phyloP scores from a whole-genome alignment of 495 filamentous ascomycete species.

The Penicillium roqueforti region DNA sequence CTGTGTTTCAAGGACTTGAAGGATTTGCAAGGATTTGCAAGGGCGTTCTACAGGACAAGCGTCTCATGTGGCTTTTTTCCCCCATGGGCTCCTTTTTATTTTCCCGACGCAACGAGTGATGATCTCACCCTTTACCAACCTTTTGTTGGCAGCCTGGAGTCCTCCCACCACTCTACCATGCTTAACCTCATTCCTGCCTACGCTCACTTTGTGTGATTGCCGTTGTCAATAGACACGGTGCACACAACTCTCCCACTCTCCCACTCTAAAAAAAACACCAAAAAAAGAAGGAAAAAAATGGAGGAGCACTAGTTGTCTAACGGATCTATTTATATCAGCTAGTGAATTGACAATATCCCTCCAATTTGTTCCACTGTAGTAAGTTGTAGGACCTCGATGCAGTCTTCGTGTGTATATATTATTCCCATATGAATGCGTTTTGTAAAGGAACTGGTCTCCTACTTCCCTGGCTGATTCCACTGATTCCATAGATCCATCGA shows the following conservation, averaged over 20 bases:
- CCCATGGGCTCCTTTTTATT: not conserved
- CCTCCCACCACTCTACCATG: not conserved
- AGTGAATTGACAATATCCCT: conserved; percentile 35
- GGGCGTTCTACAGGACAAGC: conserved; percentile 18
- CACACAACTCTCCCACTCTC: not conserved
- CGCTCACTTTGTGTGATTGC: not conserved
- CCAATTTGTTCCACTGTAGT: conserved; percentile 2
- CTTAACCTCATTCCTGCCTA: not conserved
- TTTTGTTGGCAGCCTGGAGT: not conserved
- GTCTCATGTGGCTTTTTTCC: conserved; percentile 10
- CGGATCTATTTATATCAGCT: conserved; percentile 17
- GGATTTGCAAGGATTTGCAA: conserved; percentile 13
- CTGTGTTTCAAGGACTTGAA: conserved; percentile 11
- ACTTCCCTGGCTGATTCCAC: not conserved
- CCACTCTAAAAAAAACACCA: conserved; percentile 10
- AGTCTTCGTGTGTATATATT: not conserved
- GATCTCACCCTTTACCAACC: conserved; percentile 1
- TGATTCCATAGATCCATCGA: too few relatives aligned
- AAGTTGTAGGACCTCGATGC: not conserved
- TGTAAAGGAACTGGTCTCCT: not conserved
- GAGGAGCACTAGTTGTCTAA: conserved; percentile 33
- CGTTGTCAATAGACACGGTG: not conserved
- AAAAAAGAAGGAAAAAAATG: conserved; percentile 21
- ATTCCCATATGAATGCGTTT: not conserved
- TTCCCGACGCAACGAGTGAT: conserved; percentile 7